phyloP scores from a whole-genome alignment of 192 early-diverging fungal genomes.

The Paraglomus brasilianum region DNA sequence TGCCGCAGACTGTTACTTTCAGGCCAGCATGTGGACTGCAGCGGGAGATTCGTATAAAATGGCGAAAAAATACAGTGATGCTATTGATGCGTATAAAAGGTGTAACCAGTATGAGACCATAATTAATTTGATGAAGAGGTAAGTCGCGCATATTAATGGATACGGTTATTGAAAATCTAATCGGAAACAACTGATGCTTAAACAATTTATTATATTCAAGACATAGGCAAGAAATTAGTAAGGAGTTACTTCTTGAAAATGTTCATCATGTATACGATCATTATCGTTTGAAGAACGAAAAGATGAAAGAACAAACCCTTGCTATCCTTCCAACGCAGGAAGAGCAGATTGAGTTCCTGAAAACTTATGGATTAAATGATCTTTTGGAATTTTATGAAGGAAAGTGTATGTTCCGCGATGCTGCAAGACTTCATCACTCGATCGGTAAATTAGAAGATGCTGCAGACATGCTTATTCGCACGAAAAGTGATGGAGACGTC shows the following conservation, averaged over 20 bases:
- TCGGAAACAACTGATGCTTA: too few relatives aligned
- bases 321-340: conserved; percentile 6
- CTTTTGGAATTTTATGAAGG: conserved; percentile 10
- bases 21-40: not conserved
- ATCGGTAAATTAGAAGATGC: conserved; percentile 9
- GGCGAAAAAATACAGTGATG: conserved; percentile 22
- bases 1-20: conserved; percentile 12
- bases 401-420: not conserved
- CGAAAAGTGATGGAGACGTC: not conserved
- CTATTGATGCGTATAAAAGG: conserved; percentile 17
- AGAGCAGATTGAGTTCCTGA: conserved; percentile 6
- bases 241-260: conserved; percentile 5
- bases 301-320: conserved; percentile 1
- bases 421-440: not conserved
- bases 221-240: conserved; percentile 10
- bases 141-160: too few relatives aligned
- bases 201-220: too few relatives aligned
- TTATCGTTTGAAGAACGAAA: conserved; percentile 2
- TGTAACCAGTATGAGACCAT: not conserved
- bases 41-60: conserved; percentile 11
- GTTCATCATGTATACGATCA: conserved; percentile 1
- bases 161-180: too few relatives aligned
- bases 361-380: conserved; percentile 18
- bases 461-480: not conserved
- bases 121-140: conserved; percentile 18